These are phyloP conservation scores for Cynara cardunculus DNA, from an alignment of 129 eudicot genomes.

Conservation along the genomic window DNA sequence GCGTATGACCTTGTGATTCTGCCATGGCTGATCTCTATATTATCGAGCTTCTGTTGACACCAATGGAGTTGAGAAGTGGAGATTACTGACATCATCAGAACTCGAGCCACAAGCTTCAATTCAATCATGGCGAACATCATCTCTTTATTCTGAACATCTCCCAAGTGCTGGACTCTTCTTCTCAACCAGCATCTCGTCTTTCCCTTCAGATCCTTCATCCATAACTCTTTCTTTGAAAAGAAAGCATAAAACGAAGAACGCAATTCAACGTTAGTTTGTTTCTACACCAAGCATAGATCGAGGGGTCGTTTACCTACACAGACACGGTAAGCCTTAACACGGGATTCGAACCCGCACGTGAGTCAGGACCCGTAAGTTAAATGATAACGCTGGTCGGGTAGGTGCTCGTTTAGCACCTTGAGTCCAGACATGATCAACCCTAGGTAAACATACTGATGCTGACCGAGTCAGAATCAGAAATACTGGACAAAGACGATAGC, in stretches of 20 bases:
- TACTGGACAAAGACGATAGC: too few species aligned
- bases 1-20: conserved; percentile 18
- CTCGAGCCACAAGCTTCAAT: conserved; percentile 42
- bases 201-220: conserved; percentile 43
- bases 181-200: conserved; percentile 47
- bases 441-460: too few species aligned
- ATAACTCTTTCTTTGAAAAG: conserved; percentile 35
- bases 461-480: too few species aligned
- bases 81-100: conserved; percentile 44
- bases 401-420: too few species aligned
- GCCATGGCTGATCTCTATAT: conserved; percentile 32
- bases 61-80: conserved; percentile 60
- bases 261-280: not conserved
- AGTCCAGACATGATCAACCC: too few species aligned
- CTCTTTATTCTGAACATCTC: conserved; percentile 21
- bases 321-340: too few species aligned
- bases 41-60: conserved; percentile 49
- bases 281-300: too few species aligned
- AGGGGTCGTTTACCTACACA: too few species aligned
- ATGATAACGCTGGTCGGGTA: too few species aligned
- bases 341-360: too few species aligned
- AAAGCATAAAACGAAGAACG: not conserved
- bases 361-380: too few species aligned
- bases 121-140: conserved; percentile 42
- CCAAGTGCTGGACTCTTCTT: conserved; percentile 19